Evolutionary conservation across 176 grass and related monocot species (phyloP), one percentile per base, ranked within the genome.

Genomic region (Eleusine indica): DNA sequence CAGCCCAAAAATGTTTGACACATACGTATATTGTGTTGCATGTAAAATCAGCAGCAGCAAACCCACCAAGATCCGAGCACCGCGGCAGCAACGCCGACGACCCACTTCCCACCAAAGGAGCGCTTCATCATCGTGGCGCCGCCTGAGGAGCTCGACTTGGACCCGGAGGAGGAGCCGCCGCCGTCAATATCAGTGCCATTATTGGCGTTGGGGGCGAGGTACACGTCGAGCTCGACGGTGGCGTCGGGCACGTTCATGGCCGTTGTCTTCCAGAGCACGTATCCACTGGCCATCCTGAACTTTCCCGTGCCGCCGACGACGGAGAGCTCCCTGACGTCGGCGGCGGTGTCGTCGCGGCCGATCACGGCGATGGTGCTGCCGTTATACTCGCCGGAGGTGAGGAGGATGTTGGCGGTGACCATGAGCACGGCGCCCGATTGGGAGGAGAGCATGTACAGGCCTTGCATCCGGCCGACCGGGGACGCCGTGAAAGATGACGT

Each of bases 291-390:
- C 66, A 83, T 76, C 71, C 87, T 43, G 84, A 89, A 92, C 22
- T 48, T 51, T 0, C 91, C 91, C 4, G 84, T 89, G 48, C 91
- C 91, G 13, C 91, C 91, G 19, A 89, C 87, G 13, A 92, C 72
- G 28, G 80, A 0, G 52, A 89, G 87, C 91, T 92, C 91, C 39
- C 87, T 32, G 49, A 74, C 80, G 32, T 63, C 21, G 39, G 28
- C 42, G 17, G 2, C 17, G 16, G 39, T 2, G 76, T 86, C 87
- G 79, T 89, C 83, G 19, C 74, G 74, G 5, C 73, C 82, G 21
- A 89, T 46, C 9, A 92, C 76, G 15, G 77, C 81, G 40, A 92
- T 39, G 22, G 91, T 87, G 87, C 77, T 85, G 49, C 91, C 91
- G 81, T 84, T 77, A 81, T 82, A 52, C 16, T 67, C 48, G 11